A percentile compares a stretch with the other conserved stretches of the same genome.
Conservation (phyloP, 768 basidiomycete species). For the Austroboletus eburneus region DNA sequence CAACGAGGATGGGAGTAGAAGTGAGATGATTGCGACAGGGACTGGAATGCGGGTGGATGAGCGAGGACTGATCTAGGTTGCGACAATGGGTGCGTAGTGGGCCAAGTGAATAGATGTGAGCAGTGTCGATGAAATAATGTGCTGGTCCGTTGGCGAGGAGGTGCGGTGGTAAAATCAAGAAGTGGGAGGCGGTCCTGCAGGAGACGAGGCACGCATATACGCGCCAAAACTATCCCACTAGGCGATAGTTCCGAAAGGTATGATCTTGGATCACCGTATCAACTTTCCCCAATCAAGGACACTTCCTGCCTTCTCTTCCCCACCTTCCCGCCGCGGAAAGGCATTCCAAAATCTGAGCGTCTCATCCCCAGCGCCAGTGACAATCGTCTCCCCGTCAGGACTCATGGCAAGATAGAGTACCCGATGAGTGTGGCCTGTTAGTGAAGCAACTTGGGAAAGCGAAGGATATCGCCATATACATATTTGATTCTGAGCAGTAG, state of each 20-base stretch:
- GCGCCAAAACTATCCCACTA: constrained; percentile 4
- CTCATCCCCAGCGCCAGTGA: constrained; percentile 97
- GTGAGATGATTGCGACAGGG: constrained; percentile 13
- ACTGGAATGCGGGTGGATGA: constrained; percentile 17
- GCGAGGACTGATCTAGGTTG: constrained; percentile 19
- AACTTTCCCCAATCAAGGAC: constrained; percentile 45
- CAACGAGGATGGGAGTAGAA: neutral
- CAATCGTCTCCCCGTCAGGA: constrained; percentile 96
- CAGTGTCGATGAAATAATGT: constrained; percentile 23
- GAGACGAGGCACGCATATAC: constrained; percentile 2
- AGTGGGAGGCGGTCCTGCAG: neutral
- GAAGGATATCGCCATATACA: constrained; percentile 94
- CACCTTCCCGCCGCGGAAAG: constrained; percentile 70
- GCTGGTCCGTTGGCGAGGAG: constrained; percentile 8
- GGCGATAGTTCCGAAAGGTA: neutral
- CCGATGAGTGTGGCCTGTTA: constrained; percentile 92
- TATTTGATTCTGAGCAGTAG: constrained; percentile 93
- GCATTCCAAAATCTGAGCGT: constrained; percentile 98
- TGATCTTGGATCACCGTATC: constrained; percentile 39
- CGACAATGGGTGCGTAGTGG: constrained; percentile 14
- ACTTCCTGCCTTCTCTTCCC: constrained; percentile 36
- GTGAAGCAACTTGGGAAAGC: constrained; percentile 89
- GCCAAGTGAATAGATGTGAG: constrained; percentile 22
- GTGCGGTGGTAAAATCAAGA: constrained; percentile 3
- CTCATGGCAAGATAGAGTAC: constrained; percentile 97